phyloP scores from a whole-genome alignment of 148 eudicot species.

The Fagopyrum esculentum region DNA sequence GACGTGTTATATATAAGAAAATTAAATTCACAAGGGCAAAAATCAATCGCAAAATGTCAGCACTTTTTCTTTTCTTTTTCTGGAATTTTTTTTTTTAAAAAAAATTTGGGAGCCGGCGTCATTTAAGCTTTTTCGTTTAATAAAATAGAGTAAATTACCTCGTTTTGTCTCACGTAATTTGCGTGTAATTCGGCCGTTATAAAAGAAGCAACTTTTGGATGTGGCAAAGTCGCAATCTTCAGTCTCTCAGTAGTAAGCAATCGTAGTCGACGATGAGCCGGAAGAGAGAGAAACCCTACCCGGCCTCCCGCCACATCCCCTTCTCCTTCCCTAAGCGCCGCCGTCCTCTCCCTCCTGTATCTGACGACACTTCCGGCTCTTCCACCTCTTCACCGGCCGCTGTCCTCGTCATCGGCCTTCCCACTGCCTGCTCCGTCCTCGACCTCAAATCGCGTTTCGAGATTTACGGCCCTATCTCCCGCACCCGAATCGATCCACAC shows the following conservation, averaged over 20 bases:
- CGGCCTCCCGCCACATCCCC: slow-evolving; percentile 41
- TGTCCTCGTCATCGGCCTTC: slow-evolving; percentile 56
- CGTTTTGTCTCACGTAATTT: too few species aligned
- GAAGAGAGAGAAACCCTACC: slow-evolving; percentile 32
- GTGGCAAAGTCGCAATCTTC: background rate
- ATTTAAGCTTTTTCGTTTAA: too few species aligned
- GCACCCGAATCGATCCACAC: slow-evolving; percentile 35
- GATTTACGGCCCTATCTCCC: slow-evolving; percentile 66
- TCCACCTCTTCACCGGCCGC: slow-evolving; percentile 37
- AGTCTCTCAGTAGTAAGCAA: background rate
- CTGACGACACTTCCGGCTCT: slow-evolving; percentile 26
- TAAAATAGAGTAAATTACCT: too few species aligned
- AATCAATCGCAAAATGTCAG: too few species aligned
- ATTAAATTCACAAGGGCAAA: too few species aligned
- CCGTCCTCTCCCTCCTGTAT: background rate
- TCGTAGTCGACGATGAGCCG: slow-evolving; percentile 22
- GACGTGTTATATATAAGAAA: too few species aligned
- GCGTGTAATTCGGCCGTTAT: too few species aligned
- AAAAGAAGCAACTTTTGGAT: background rate
- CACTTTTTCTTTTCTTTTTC: too few species aligned
- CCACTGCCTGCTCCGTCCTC: slow-evolving; percentile 52
- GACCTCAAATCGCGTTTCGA: slow-evolving; percentile 81
- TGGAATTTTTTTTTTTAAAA: too few species aligned
- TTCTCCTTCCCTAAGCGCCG: slow-evolving; percentile 55
- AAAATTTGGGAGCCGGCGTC: too few species aligned